Evolutionary conservation across 768 basidiomycete species (phyloP).

Genomic region (Rhodotorula kratochvilovae): DNA sequence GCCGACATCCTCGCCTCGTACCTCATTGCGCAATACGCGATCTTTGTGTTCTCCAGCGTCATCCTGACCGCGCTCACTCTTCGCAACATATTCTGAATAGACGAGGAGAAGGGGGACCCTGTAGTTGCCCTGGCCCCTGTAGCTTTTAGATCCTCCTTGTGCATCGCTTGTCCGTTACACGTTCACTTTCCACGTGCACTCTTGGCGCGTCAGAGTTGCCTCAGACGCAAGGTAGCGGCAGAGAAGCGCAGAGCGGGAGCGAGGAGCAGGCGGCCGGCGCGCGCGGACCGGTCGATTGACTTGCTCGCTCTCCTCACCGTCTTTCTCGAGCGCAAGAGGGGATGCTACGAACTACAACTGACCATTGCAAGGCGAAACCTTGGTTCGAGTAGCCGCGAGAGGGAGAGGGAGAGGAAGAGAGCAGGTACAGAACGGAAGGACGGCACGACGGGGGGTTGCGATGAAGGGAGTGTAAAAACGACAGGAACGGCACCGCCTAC

Average conservation of each 20-base stretch:
- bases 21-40: slow-evolving; percentile 50
- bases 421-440: neutral
- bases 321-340: neutral
- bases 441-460: neutral
- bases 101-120: too few species aligned
- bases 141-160: too few species aligned
- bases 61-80: slow-evolving; percentile 50
- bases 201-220: too few species aligned
- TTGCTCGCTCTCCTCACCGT: too few species aligned
- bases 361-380: neutral
- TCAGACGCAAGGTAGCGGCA: too few species aligned
- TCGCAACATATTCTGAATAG: slow-evolving; percentile 48
- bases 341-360: slow-evolving; percentile 1
- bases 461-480: too few species aligned
- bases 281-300: too few species aligned
- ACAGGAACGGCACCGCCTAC: neutral
- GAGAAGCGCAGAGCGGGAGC: too few species aligned
- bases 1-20: slow-evolving; percentile 1
- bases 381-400: neutral
- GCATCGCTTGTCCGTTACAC: too few species aligned
- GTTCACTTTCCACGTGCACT: too few species aligned
- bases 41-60: slow-evolving; percentile 51
- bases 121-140: too few species aligned
- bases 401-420: neutral
- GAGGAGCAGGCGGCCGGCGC: too few species aligned